Base-by-base conservation (phyloP, 345 rosid genomes). In the Firmiana major region DNA sequence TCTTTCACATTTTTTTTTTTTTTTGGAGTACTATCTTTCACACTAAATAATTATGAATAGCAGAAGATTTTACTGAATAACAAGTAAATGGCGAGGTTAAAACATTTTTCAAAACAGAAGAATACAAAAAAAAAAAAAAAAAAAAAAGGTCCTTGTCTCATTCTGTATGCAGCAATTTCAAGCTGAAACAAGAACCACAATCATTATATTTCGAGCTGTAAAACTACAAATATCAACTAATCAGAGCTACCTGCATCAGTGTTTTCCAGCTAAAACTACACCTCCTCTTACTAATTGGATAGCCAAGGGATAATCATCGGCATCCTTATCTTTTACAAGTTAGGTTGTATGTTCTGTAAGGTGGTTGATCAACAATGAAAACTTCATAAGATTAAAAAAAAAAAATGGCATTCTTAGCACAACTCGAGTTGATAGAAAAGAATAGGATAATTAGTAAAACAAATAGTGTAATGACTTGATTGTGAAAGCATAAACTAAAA, bases 241-340 rank as follows among this genome's bases (percentile, higher is more conserved):
- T 59, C 16, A 26, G 15, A 59, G 36, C 38, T 24, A 12, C 0
- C 36, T 21, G 34, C 34, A 43, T 21, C 28, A 45, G 54, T 43
- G 71, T 67, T 53, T 43, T 67, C 71, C 53, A 67, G 71, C 71
- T 67, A 67, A 43, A 67, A 67, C 72, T 3, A 45, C 21, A 24
- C 54, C 49, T 22, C 55, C 24, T 43, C 69, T 60, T 60, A 19
- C 24, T 64, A 8, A 64, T 64, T 12, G 19, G 63, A 26, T 17
- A 59, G 63, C 17, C 12, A 16, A 63, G 46, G 24, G 31, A 42
- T 66, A 1, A 21, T 57, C 62, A 57, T 57, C 31, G 22, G 3
- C 31, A 10, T 21, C 15, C 31, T 57, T 11, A 57, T 66, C 31
- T 66, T 49, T 45, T 43, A 21, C 24, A 5, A 45, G 19, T 19